Evolutionary conservation across 225 moss, liverwort and hornwort species (phyloP).

Genomic region (Polytrichum commune): DNA sequence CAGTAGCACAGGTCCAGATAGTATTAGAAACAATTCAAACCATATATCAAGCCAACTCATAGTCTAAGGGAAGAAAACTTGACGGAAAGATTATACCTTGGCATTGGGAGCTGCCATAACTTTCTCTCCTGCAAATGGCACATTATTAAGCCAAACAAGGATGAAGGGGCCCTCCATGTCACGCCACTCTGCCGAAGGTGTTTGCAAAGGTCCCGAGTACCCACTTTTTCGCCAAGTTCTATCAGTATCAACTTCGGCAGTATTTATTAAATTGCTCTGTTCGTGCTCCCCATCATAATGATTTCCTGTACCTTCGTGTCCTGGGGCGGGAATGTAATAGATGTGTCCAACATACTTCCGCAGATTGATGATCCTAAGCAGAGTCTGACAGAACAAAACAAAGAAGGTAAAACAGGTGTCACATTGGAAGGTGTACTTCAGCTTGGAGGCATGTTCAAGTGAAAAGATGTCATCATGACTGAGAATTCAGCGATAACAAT

Average conservation of each 20-base stretch:
- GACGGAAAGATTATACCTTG: conserved; percentile 41
- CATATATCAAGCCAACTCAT: neutral
- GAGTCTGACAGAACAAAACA: conserved; percentile 39
- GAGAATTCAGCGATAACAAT: neutral
- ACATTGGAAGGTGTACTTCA: no score
- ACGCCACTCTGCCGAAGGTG: conserved; percentile 52
- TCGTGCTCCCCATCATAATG: conserved; percentile 42
- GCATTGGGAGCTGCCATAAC: conserved; percentile 65
- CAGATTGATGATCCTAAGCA: conserved; percentile 69
- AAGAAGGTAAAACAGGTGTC: neutral
- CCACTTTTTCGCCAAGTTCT: conserved; percentile 47
- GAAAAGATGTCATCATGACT: no score
- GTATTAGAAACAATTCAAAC: conserved; percentile 8
- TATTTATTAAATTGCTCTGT: conserved; percentile 35
- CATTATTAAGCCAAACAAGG: conserved; percentile 87
- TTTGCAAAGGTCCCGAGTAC: conserved; percentile 36
- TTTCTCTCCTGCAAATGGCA: conserved; percentile 54
- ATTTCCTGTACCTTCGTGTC: conserved; percentile 56
- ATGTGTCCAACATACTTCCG: conserved; percentile 73
- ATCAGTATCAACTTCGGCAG: conserved; percentile 38
- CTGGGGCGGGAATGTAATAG: conserved; percentile 81
- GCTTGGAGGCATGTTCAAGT: no score
- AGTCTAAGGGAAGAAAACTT: neutral
- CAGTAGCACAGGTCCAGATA: conserved; percentile 8
- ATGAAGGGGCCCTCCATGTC: conserved; percentile 81